Conservation (phyloP, 331 rosid species). For the Rosa hybrid region DNA sequence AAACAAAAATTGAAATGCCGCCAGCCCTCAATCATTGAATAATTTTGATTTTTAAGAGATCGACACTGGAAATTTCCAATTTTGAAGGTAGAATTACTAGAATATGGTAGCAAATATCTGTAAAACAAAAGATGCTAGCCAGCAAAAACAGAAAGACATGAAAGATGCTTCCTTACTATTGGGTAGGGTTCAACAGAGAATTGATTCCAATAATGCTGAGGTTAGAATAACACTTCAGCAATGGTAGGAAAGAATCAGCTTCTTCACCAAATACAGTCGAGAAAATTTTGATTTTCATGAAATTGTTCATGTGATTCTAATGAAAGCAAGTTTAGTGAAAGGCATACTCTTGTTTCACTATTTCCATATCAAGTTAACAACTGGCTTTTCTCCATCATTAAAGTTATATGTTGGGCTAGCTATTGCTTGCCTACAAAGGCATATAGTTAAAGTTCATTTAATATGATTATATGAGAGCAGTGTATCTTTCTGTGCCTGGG, state of each 20-base stretch:
- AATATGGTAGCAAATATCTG: constrained; percentile 6
- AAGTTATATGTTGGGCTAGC: background rate
- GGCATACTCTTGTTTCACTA: background rate
- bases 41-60: too few relatives aligned
- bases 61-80: background rate
- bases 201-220: constrained; percentile 2
- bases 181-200: background rate
- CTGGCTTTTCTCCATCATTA: background rate
- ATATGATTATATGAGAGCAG: background rate
- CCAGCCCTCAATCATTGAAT: too few relatives aligned
- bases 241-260: background rate
- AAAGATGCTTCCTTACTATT: background rate
- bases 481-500: background rate
- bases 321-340: background rate
- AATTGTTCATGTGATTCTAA: background rate
- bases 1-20: background rate
- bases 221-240: background rate
- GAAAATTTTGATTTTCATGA: background rate
- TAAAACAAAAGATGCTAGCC: background rate
- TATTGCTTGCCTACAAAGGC: constrained; percentile 8
- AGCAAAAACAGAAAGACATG: constrained; percentile 5
- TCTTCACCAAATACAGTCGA: background rate
- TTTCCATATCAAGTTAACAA: background rate
- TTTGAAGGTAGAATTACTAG: background rate
- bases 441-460: background rate